Evolutionary conservation across 768 basidiomycete genomes (phyloP).

Genomic region (Suillus lakei): DNA sequence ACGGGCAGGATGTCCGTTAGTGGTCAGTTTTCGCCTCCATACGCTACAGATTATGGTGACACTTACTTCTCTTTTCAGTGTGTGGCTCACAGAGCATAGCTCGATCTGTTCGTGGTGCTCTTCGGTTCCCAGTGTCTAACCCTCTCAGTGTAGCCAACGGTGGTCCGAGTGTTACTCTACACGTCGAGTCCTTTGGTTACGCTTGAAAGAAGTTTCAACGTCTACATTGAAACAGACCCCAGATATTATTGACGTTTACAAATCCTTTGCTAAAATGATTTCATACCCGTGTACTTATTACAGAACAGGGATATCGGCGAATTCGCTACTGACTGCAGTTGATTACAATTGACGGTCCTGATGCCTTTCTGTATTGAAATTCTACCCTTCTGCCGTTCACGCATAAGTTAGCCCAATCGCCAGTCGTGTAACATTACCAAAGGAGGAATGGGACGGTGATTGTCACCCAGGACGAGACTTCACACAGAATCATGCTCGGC

Average conservation of each 20-base stretch:
- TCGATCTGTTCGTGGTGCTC: constrained; percentile 38
- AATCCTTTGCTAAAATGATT: too few species aligned
- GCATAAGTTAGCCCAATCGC: too few species aligned
- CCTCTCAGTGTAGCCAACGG: constrained; percentile 43
- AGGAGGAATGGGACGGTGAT: too few species aligned
- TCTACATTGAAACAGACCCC: neutral
- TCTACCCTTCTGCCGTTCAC: too few species aligned
- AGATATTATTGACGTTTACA: neutral
- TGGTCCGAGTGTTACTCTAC: constrained; percentile 49
- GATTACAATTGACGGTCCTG: too few species aligned
- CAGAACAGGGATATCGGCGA: neutral
- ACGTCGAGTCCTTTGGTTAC: constrained; percentile 51
- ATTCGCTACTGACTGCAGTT: neutral
- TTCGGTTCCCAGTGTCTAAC: constrained; percentile 39
- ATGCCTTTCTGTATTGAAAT: too few species aligned
- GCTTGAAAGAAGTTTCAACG: constrained; percentile 12
- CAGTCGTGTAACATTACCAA: neutral
- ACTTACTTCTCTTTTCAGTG: constrained; percentile 33
- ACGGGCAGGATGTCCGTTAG: constrained; percentile 47
- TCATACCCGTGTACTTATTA: neutral
- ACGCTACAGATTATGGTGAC: too few species aligned
- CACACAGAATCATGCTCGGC: too few species aligned
- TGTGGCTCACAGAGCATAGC: constrained; percentile 48
- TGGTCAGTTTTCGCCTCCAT: constrained; percentile 34
- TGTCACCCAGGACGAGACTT: too few species aligned